phyloP scores from a whole-genome alignment of 2,329 filamentous ascomycete genomes.

The Talaromyces piceae region DNA sequence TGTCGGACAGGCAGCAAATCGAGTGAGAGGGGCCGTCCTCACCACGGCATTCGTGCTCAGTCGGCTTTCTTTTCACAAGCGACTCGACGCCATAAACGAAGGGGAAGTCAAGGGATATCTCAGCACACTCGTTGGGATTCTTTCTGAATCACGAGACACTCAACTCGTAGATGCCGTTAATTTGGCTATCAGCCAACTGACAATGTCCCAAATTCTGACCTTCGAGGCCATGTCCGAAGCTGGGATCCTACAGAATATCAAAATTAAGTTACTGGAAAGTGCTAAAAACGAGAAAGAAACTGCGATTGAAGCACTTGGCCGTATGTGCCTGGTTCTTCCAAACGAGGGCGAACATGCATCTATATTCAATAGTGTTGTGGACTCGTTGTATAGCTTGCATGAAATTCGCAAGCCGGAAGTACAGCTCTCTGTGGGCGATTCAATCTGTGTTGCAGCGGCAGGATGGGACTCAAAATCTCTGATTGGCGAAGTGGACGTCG shows the following conservation, averaged over 20 bases:
- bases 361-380: constrained; percentile 47
- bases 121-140: constrained; percentile 41
- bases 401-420: constrained; percentile 80
- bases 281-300: constrained; percentile 75
- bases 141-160: constrained; percentile 48
- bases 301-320: constrained; percentile 73
- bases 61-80: constrained; percentile 46
- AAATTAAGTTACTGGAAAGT: constrained; percentile 57
- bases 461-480: constrained; percentile 81
- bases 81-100: constrained; percentile 24
- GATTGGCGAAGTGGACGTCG: constrained; percentile 67
- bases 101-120: constrained; percentile 38
- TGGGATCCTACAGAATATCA: constrained; percentile 40
- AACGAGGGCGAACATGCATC: constrained; percentile 23
- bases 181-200: constrained; percentile 53
- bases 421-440: constrained; percentile 86
- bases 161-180: constrained; percentile 52
- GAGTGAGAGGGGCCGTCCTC: constrained; percentile 54
- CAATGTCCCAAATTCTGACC: constrained; percentile 49
- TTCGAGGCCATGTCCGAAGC: constrained; percentile 22
- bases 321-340: constrained; percentile 55
- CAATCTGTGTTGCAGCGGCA: constrained; percentile 66
- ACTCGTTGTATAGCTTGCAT: constrained; percentile 66
- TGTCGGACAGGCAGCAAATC: constrained; percentile 52
- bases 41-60: constrained; percentile 53